Conservation (phyloP, 768 basidiomycete species). For the Leucosporidium creatinivorum region DNA sequence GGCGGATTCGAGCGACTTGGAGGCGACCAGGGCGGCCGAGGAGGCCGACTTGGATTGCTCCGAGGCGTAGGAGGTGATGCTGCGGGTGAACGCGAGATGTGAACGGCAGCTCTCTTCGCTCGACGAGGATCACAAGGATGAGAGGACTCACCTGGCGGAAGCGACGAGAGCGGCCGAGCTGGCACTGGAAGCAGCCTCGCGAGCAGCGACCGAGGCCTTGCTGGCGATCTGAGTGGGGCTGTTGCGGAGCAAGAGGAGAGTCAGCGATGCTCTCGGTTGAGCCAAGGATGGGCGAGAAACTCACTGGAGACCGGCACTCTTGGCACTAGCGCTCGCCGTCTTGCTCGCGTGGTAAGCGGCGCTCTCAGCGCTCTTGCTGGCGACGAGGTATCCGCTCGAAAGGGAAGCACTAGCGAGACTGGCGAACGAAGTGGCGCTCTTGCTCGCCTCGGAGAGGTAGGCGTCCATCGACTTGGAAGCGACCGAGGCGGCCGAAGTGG, state of each 20-base stretch:
- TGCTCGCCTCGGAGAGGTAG: slow-evolving; percentile 28
- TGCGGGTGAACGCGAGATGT: slow-evolving; percentile 5
- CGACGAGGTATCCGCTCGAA: slow-evolving; percentile 37
- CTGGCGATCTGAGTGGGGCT: neutral
- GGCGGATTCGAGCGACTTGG: neutral
- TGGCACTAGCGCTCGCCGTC: slow-evolving; percentile 18
- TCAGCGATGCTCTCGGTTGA: neutral
- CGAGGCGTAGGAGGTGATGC: neutral
- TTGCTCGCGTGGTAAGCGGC: slow-evolving; percentile 36
- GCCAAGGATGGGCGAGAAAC: neutral
- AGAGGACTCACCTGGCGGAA: slow-evolving; percentile 8
- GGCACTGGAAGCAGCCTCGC: slow-evolving; percentile 19
- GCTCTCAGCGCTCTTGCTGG: slow-evolving; percentile 29
- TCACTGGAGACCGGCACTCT: neutral
- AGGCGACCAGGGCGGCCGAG: neutral
- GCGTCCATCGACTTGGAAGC: slow-evolving; percentile 30
- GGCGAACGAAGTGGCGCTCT: slow-evolving; percentile 24
- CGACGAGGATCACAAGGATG: too few species aligned
- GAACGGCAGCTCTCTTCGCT: neutral
- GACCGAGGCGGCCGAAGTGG: slow-evolving; percentile 37
- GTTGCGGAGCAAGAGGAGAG: neutral
- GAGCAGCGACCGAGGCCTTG: slow-evolving; percentile 36
- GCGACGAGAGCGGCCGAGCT: slow-evolving; percentile 40
- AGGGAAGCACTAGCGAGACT: slow-evolving; percentile 27
- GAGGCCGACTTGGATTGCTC: slow-evolving; percentile 4